These are phyloP conservation scores for Cytospora schulzeri DNA, from an alignment of 2,329 filamentous ascomycete genomes.

Conservation along the genomic window DNA sequence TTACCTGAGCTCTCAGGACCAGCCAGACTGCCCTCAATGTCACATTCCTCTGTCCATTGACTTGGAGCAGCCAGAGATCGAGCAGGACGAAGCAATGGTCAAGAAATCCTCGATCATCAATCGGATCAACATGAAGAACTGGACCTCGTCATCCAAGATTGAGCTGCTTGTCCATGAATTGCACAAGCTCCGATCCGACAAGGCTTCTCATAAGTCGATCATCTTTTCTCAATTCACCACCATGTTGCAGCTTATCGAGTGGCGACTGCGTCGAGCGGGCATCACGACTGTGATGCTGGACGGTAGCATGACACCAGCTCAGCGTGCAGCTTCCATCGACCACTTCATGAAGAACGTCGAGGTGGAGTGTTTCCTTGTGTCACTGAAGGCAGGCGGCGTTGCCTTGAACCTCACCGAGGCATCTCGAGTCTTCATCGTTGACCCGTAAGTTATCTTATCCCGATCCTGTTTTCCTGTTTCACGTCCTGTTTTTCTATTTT, in stretches of 20 bases:
- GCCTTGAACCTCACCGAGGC: slow-evolving; percentile 95
- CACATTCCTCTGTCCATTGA: slow-evolving; percentile 90
- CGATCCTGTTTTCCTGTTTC: too few relatives aligned
- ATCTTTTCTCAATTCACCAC: slow-evolving; percentile 97
- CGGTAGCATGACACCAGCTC: slow-evolving; percentile 92
- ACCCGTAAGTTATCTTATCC: slow-evolving; percentile 88
- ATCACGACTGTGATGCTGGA: slow-evolving; percentile 99
- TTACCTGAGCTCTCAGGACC: slow-evolving; percentile 77
- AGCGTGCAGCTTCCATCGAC: slow-evolving; percentile 90
- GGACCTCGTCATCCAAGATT: slow-evolving; percentile 98
- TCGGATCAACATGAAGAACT: slow-evolving; percentile 97
- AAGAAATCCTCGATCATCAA: slow-evolving; percentile 99
- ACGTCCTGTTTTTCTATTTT: too few relatives aligned
- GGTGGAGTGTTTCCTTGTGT: slow-evolving; percentile 94
- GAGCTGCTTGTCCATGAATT: slow-evolving; percentile 94
- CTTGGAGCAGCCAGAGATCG: slow-evolving; percentile 91
- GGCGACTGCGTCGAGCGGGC: slow-evolving; percentile 92
- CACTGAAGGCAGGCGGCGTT: slow-evolving; percentile 92
- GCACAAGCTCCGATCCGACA: slow-evolving; percentile 87
- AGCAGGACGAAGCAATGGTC: slow-evolving; percentile 81
- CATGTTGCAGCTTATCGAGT: slow-evolving; percentile 96
- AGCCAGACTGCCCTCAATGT: slow-evolving; percentile 83
- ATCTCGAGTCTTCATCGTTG: slow-evolving; percentile 91
- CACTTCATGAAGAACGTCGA: slow-evolving; percentile 95
- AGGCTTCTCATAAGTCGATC: slow-evolving; percentile 92